A percentile compares a stretch with the other conserved stretches of the same genome.
These are phyloP conservation scores for Teunomyces atbi DNA, from an alignment of 805 yeast species.

Conservation along the genomic window DNA sequence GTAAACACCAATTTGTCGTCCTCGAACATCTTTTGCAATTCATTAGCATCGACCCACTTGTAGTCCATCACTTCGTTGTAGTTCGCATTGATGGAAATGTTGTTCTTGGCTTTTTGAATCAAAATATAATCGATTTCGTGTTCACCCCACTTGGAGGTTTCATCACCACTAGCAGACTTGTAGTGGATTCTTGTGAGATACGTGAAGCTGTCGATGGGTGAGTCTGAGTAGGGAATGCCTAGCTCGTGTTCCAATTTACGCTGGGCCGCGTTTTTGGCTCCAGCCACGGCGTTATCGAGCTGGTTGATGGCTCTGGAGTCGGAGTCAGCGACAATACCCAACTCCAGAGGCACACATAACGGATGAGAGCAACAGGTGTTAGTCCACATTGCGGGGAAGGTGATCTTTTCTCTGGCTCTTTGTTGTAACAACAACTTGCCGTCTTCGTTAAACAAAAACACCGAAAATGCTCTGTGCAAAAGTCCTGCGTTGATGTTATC, in stretches of 20 bases:
- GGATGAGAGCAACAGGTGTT: slow-evolving; percentile 99
- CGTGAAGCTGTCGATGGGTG: slow-evolving; percentile 66
- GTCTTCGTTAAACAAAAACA: slow-evolving; percentile 81
- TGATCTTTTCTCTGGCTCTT: slow-evolving; percentile 94
- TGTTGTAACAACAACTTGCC: slow-evolving; percentile 84
- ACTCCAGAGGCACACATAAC: slow-evolving; percentile 74
- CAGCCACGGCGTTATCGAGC: slow-evolving; percentile 62
- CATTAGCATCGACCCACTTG: slow-evolving; percentile 66
- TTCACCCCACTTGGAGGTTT: slow-evolving; percentile 82
- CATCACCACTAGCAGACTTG: slow-evolving; percentile 74
- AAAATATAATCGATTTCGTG: slow-evolving; percentile 96
- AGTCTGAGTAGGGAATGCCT: slow-evolving; percentile 67
- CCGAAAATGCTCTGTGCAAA: slow-evolving; percentile 93
- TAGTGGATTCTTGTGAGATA: slow-evolving; percentile 94
- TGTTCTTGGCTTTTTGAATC: slow-evolving; percentile 58
- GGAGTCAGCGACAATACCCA: slow-evolving; percentile 47
- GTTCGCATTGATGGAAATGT: slow-evolving; percentile 61
- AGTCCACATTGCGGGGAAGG: slow-evolving; percentile 97
- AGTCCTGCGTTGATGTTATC: slow-evolving; percentile 81
- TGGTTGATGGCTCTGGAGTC: slow-evolving; percentile 19
- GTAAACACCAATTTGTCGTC: slow-evolving; percentile 74
- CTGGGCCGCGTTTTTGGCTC: slow-evolving; percentile 85
- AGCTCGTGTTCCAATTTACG: slow-evolving; percentile 92
- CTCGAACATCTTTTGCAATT: slow-evolving; percentile 72
- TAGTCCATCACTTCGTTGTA: slow-evolving; percentile 73